Conservation (phyloP, 2,329 filamentous ascomycete species). For the Hypoxylon sp. region DNA sequence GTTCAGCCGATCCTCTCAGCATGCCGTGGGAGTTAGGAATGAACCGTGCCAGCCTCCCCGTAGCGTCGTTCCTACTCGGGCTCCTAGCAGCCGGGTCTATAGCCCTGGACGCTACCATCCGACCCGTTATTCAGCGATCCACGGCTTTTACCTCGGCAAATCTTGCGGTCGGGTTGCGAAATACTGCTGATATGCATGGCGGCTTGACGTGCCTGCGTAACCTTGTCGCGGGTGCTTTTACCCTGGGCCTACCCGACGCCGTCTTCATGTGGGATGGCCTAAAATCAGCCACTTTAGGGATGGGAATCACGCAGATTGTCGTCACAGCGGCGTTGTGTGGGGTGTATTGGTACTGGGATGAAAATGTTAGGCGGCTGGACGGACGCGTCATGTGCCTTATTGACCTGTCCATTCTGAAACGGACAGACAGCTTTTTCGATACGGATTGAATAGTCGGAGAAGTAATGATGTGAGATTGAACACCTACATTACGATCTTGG, state of each 20-base stretch:
- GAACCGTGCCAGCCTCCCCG: constrained; percentile 54
- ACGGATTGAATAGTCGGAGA: constrained; percentile 47
- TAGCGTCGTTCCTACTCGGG: constrained; percentile 61
- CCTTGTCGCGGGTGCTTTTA: constrained; percentile 59
- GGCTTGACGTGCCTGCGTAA: constrained; percentile 58
- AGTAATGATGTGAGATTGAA: background rate
- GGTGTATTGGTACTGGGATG: constrained; percentile 60
- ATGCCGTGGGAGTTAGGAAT: constrained; percentile 40
- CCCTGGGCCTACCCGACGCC: constrained; percentile 58
- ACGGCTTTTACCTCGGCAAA: constrained; percentile 64
- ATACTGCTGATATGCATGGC: constrained; percentile 63
- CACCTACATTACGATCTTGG: background rate
- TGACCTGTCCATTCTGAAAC: constrained; percentile 60
- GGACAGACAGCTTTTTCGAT: constrained; percentile 62
- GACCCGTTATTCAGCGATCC: constrained; percentile 61
- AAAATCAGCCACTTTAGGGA: constrained; percentile 56
- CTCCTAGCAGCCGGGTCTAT: constrained; percentile 61
- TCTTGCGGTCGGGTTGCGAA: constrained; percentile 60
- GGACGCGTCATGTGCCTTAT: constrained; percentile 63
- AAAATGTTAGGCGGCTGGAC: constrained; percentile 59
- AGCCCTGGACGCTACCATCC: constrained; percentile 57
- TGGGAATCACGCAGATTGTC: constrained; percentile 59
- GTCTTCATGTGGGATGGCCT: constrained; percentile 56
- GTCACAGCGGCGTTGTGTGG: constrained; percentile 53
- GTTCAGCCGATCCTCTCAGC: constrained; percentile 46